Evolutionary conservation across 2,329 filamentous ascomycete genomes (phyloP).

Genomic region (Fusarium anguioides): DNA sequence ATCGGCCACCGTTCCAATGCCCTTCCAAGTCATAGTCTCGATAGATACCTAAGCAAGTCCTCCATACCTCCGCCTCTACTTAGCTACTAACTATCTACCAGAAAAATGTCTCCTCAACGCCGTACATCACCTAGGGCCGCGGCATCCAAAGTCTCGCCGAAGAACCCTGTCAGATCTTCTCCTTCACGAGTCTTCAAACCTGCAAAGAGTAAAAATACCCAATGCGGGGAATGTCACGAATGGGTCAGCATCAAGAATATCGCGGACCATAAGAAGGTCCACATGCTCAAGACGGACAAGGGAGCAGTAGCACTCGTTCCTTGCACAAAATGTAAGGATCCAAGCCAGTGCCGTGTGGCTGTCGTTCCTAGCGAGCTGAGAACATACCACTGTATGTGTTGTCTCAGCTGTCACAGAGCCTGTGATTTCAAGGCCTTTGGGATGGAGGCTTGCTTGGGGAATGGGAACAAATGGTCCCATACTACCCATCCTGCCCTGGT

Average conservation of each 20-base stretch:
- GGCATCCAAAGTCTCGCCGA: background rate
- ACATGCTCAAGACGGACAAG: background rate
- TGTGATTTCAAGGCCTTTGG: background rate
- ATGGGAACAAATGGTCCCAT: background rate
- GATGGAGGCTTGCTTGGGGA: background rate
- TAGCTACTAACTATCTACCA: background rate
- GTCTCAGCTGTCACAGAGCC: background rate
- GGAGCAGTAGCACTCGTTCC: background rate
- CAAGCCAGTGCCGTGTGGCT: background rate
- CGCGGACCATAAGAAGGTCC: background rate
- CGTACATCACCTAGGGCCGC: too few relatives aligned
- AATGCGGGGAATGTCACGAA: background rate
- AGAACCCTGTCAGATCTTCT: background rate
- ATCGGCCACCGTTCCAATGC: too few relatives aligned
- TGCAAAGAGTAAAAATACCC: background rate
- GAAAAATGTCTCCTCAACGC: background rate
- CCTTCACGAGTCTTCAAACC: background rate
- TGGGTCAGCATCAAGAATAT: background rate
- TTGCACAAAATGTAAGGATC: background rate
- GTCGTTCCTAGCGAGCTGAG: fast-evolving
- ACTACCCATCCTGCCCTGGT: background rate
- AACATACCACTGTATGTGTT: background rate
- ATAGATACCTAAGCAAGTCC: too few relatives aligned
- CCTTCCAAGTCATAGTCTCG: too few relatives aligned
- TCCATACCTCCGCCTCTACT: too few relatives aligned